These are phyloP conservation scores for Alternaria arborescens DNA, from an alignment of 2,329 filamentous ascomycete genomes.

Conservation along the genomic window DNA sequence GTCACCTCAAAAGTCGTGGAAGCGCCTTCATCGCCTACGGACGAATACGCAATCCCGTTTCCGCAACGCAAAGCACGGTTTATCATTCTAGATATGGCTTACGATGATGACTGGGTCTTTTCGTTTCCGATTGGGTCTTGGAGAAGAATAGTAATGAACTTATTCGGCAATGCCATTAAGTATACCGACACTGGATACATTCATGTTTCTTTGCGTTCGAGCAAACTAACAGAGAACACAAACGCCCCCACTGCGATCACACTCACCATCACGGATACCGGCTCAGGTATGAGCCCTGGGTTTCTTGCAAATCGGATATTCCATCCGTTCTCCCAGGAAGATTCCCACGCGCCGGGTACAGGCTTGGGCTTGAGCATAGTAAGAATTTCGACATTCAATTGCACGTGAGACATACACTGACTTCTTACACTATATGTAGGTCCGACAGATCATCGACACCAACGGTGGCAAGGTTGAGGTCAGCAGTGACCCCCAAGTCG, in stretches of 20 bases:
- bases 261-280: slow-evolving; percentile 51
- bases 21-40: slow-evolving; percentile 8
- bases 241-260: slow-evolving; percentile 24
- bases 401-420: not conserved
- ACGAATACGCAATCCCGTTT: not conserved
- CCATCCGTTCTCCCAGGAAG: slow-evolving; percentile 48
- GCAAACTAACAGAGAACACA: slow-evolving; percentile 1
- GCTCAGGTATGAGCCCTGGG: slow-evolving; percentile 44
- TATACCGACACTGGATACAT: slow-evolving; percentile 46
- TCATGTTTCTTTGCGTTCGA: slow-evolving; percentile 34
- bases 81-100: slow-evolving; percentile 38
- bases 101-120: slow-evolving; percentile 53
- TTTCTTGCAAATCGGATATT: slow-evolving; percentile 46
- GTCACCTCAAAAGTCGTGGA: slow-evolving; percentile 20
- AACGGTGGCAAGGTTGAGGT: slow-evolving; percentile 42
- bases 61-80: slow-evolving; percentile 32
- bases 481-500: slow-evolving; percentile 28
- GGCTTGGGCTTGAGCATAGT: slow-evolving; percentile 37
- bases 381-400: not conserved
- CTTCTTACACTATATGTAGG: not conserved
- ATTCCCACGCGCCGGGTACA: slow-evolving; percentile 31
- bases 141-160: slow-evolving; percentile 49
- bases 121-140: slow-evolving; percentile 50
- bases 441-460: slow-evolving; percentile 39
- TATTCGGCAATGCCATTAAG: slow-evolving; percentile 51